Base-by-base conservation (phyloP, 78 protist species). In the Dictyostelium citrinum region DNA sequence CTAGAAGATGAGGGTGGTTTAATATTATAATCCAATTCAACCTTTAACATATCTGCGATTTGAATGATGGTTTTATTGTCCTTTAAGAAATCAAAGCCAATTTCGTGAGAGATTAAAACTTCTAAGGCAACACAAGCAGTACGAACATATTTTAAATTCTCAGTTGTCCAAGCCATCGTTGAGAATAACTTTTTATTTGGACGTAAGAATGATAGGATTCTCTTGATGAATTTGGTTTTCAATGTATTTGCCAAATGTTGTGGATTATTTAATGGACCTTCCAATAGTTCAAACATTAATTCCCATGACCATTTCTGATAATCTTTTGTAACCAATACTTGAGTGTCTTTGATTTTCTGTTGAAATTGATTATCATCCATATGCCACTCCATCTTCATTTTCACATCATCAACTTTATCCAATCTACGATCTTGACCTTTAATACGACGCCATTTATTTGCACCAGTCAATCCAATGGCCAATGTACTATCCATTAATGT, bases 131-230 rank as follows among this genome's bases (percentile, higher is more conserved):
- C 91, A 51, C 84, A 77, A 1, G 90, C 95, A 8, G 84, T 82
- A 33, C 95, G 41, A 9, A 83, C 84, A 78, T 82, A 91, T 43
- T 91, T 91, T 3, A 83, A 78, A 68, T 91, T 91, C 35, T 91
- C 95, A 4, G 88, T 85, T n/a, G 90, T 91, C 95, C 95, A 91
- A 10, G 95, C 78, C 86, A 91, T 83, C 1, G 95, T 46, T 20
- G 95, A 70, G 31, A 91, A 91, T 5, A 55, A 14, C 70, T 91
- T 83, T n/a, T 79, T 91, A 24, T 49, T 60, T 37, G 95, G 95
- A 39, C 95, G 64, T 5, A 91, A 35, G n/a, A 80, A 91, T 14
- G 90, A 82, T 0, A 91, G 67, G 58, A 91, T 70, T 20, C 95
- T 39, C 55, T 91, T 91, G n/a, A 91, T 91, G 90, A 91, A 91